Conservation (phyloP, 108 stramenopile genomes). For the Skeletonema marinoi region DNA sequence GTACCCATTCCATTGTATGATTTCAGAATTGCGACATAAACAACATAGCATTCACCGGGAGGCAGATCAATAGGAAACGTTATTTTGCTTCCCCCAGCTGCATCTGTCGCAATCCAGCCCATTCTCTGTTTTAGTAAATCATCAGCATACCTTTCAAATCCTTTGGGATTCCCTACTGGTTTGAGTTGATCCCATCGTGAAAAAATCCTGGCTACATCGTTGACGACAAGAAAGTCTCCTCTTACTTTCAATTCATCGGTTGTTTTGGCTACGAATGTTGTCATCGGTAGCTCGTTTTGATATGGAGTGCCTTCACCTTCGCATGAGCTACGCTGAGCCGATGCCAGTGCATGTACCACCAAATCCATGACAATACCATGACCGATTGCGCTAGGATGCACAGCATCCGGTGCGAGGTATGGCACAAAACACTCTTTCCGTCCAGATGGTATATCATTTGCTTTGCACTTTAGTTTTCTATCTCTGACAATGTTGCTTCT, state of each 20-base stretch:
- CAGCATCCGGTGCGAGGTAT: slow-evolving; percentile 60
- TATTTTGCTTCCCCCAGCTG: slow-evolving; percentile 47
- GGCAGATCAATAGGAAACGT: slow-evolving; percentile 55
- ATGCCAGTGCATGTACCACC: slow-evolving; percentile 51
- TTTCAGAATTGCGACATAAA: slow-evolving; percentile 52
- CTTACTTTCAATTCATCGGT: slow-evolving; percentile 36
- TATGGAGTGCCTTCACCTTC: slow-evolving; percentile 6
- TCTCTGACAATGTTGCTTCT: slow-evolving; percentile 28
- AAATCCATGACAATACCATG: slow-evolving; percentile 58
- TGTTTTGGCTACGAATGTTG: slow-evolving; percentile 44
- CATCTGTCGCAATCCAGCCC: slow-evolving; percentile 68
- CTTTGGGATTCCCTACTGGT: slow-evolving; percentile 23
- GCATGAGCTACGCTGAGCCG: slow-evolving; percentile 37
- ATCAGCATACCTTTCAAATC: slow-evolving; percentile 50
- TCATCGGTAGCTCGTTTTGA: slow-evolving; percentile 35
- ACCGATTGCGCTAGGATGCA: slow-evolving; percentile 57
- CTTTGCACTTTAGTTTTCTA: slow-evolving; percentile 36
- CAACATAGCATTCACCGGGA: slow-evolving; percentile 47
- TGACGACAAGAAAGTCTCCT: slow-evolving; percentile 55
- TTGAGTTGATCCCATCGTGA: slow-evolving; percentile 42
- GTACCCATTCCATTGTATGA: slow-evolving; percentile 66
- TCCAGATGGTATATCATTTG: slow-evolving; percentile 27
- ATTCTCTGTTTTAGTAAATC: slow-evolving; percentile 38
- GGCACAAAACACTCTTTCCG: slow-evolving; percentile 53
- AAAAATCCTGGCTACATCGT: slow-evolving; percentile 56